A percentile compares a stretch with the other conserved stretches of the same genome.
Evolutionary conservation across 345 rosid genomes (phyloP).

Genomic region (Gossypium rotundifolium): DNA sequence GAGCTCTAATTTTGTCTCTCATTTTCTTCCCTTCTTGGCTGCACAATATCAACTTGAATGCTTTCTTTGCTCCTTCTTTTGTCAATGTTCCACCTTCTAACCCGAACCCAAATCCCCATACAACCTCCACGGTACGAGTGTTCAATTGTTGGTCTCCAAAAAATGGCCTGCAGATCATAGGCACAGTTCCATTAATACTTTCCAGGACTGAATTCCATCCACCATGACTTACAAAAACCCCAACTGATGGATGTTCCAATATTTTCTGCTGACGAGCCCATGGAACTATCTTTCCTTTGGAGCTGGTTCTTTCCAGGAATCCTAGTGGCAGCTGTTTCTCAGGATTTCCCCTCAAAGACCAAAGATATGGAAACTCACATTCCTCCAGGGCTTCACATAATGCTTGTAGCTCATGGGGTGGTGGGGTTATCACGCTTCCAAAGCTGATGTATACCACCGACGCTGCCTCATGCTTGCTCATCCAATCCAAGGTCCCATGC

Average conservation of each 20-base stretch:
- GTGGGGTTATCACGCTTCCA: constrained; percentile 42
- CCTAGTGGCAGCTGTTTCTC: constrained; percentile 25
- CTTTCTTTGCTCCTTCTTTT: constrained; percentile 22
- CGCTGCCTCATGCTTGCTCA: constrained; percentile 30
- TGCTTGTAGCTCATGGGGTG: constrained; percentile 40
- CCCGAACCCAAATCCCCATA: constrained; percentile 40
- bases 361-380: constrained; percentile 39
- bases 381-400: constrained; percentile 42
- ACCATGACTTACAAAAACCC: constrained; percentile 50
- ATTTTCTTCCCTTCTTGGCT: constrained; percentile 34
- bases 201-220: constrained; percentile 62
- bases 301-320: constrained; percentile 30
- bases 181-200: constrained; percentile 42
- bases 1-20: constrained; percentile 19
- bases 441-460: constrained; percentile 61
- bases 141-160: constrained; percentile 47
- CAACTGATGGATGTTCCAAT: constrained; percentile 35
- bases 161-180: constrained; percentile 44
- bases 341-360: constrained; percentile 44
- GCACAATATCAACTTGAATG: constrained; percentile 19
- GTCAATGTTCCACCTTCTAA: constrained; percentile 40
- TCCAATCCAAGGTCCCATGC: constrained; percentile 48
- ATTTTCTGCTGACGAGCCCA: constrained; percentile 56
- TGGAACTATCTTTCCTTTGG: constrained; percentile 37
- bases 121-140: constrained; percentile 26